phyloP scores from a whole-genome alignment of 306 rosid species.

The Cicer cuneatum region DNA sequence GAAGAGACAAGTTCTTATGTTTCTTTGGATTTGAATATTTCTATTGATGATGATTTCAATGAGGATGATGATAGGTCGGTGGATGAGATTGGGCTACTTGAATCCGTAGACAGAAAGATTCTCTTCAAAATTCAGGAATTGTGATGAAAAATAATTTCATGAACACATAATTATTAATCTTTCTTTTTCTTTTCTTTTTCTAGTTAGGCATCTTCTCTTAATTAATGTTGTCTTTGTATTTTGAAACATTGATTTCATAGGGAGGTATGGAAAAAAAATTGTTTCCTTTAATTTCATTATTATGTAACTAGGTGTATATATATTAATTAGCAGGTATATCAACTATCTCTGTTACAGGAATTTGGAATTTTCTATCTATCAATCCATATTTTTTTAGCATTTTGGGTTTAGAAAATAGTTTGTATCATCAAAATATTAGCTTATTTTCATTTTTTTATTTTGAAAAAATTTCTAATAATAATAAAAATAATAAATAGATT shows the following conservation, averaged over 20 bases:
- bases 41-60: constrained; percentile 59
- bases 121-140: constrained; percentile 79
- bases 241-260: constrained; percentile 43
- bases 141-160: constrained; percentile 38
- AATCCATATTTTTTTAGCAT: not conserved
- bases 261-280: constrained; percentile 38
- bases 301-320: constrained; percentile 58
- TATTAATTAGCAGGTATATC: constrained; percentile 46
- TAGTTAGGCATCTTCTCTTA: constrained; percentile 35
- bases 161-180: not conserved
- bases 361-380: not conserved
- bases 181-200: not conserved
- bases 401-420: not conserved
- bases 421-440: not conserved
- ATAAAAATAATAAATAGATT: too few relatives aligned
- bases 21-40: constrained; percentile 88
- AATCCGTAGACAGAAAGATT: constrained; percentile 75
- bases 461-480: too few relatives aligned
- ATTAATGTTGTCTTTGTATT: constrained; percentile 51
- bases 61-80: constrained; percentile 51
- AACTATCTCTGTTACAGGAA: constrained; percentile 26
- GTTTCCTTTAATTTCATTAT: constrained; percentile 25
- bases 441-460: too few relatives aligned
- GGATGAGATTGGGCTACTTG: constrained; percentile 82
- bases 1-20: constrained; percentile 63